Evolutionary conservation across 176 grass and related monocot genomes (phyloP), one percentile per base, ranked within the genome.

Genomic region (Cenchrus fungigraminus): DNA sequence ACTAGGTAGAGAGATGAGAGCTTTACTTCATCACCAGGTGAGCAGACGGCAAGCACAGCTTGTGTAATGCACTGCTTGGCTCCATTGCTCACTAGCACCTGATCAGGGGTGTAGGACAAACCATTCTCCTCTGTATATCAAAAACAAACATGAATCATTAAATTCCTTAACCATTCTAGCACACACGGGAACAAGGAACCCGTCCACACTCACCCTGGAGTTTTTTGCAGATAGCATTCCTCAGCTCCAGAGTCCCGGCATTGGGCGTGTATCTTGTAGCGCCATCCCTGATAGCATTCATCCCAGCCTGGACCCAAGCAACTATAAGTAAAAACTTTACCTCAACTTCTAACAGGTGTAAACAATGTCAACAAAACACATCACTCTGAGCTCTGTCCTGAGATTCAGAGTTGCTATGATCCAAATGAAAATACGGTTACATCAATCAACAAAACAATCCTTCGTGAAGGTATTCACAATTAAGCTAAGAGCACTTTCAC

Each of bases 191-290:
- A 80, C 7, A 0, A 80, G 60, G 19, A 51, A 60, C 14, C 11
- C 6, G 1, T 64, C 67, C 6, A 0, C 28, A 69, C 77, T 25
- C 43, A 97, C 95, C 90, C 78, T 94, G 64, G 46, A 97, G 84
- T 76, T 97, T 97, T 67, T 92, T 87, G 83, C 95, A 97, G 86
- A 97, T 97, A 57, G 92, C 95, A 58, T 94, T 92, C 83, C 95
- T 90, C 56, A 97, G 92, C 59, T 97, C 95, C 66, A 97, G 15
- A 70, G 95, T 97, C 20, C 92, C 95, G 0, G 92, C 90, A 64
- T 97, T 97, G 8, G 95, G 95, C 7, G 92, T 94, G 81, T 97
- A 97, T 71, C 92, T 94, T 64, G 95, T 97, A 68, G 59, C 83
- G 1, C 95, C 95, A 87, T 94, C 77, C 79, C 86, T 86, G 85